Evolutionary conservation across 352 stramenopile genomes (phyloP), one percentile per base, ranked within the genome.

Genomic region (Phytopythium boreale): DNA sequence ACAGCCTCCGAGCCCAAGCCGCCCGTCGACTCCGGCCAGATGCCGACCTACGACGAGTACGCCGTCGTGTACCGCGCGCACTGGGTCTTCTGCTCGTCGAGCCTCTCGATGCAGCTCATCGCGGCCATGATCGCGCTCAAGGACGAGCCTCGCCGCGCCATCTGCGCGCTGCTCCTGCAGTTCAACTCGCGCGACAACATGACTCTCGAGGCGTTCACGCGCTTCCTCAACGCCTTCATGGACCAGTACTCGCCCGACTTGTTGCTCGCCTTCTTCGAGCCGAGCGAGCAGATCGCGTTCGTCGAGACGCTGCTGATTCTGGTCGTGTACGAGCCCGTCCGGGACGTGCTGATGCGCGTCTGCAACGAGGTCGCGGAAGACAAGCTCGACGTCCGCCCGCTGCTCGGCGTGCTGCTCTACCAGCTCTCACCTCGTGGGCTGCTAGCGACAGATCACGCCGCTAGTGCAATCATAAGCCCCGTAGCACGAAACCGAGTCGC

Each of bases 141-240:
- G 55, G 56, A 61, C 15, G 63, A 70, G 9, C 44, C 56, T 12
- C 69, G 63, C 11, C 61, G 24, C 17, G 65, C 58, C 6, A 68
- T 93, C 10, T 75, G 75, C 26, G 46, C 65, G 2, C 69, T 75
- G 4, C 68, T 93, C 0, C 57, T 66, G 2, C 53, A 66, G 11
- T 91, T 77, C 57, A 73, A 84, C 31, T 83, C 80, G 8, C 70
- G 80, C 19, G 80, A 86, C 56, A 73, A 61, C 15, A 91, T 93
- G 84, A 87, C 76, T 14, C 66, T 89, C 5, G 84, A 93, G 43
- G 79, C 75, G 0, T 74, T 89, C 43, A 67, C 73, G 5, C 73
- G 84, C 0, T 88, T 91, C 56, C 56, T 89, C 10, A 88, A 69
- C 31, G 65, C 71, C 15, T 78, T 91, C 57, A 91, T 93, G 77